Conservation (phyloP, 2,329 filamentous ascomycete species). For the Colletotrichum sidae region DNA sequence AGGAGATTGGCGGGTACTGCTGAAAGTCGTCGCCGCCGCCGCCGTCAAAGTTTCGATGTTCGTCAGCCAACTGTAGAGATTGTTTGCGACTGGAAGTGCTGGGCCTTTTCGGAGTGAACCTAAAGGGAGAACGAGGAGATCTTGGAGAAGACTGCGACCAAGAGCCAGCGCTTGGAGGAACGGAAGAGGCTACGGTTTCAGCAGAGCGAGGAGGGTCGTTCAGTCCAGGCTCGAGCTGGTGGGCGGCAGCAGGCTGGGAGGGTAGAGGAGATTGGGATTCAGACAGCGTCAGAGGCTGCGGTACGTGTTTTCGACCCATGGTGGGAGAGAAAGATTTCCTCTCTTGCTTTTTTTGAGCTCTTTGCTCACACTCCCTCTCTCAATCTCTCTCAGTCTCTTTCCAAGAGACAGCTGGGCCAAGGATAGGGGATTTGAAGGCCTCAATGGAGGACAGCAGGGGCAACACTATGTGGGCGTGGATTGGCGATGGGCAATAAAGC, state of each 20-base stretch:
- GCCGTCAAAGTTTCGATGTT: constrained; percentile 39
- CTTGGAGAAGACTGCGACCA: constrained; percentile 57
- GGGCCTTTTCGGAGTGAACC: constrained; percentile 52
- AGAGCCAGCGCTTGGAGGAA: constrained; percentile 47
- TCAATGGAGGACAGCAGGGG: too few species aligned
- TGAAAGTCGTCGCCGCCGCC: constrained; percentile 38
- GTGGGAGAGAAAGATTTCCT: constrained; percentile 31
- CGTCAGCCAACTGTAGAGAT: constrained; percentile 33
- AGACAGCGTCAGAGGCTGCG: constrained; percentile 67
- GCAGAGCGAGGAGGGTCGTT: constrained; percentile 42
- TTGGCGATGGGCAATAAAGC: constrained; percentile 1
- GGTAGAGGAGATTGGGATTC: constrained; percentile 45
- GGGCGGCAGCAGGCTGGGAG: constrained; percentile 39
- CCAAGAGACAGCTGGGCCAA: too few species aligned
- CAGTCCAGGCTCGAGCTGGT: constrained; percentile 39
- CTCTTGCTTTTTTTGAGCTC: background rate
- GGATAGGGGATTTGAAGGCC: too few species aligned
- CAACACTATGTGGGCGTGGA: background rate
- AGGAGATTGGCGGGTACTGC: constrained; percentile 44
- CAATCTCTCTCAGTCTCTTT: too few species aligned
- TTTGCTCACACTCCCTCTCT: too few species aligned
- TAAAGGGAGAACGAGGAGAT: constrained; percentile 58
- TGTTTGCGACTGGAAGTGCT: constrained; percentile 32
- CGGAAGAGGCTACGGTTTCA: constrained; percentile 46
- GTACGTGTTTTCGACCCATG: constrained; percentile 70